These are phyloP conservation scores for Penicillium coprophilum DNA, from an alignment of 495 filamentous ascomycete genomes.

Conservation along the genomic window DNA sequence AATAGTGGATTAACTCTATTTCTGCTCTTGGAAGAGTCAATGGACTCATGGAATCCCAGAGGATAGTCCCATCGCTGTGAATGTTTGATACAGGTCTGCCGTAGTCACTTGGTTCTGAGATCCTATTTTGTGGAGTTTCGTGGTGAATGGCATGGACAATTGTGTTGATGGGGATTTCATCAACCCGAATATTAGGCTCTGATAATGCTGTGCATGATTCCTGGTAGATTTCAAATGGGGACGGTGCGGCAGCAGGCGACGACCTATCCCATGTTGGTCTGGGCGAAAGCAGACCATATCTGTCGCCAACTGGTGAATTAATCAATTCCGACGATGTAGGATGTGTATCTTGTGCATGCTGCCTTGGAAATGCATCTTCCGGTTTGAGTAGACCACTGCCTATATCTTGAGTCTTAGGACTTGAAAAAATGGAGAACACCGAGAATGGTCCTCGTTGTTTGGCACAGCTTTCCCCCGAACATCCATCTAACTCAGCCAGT, in stretches of 20 bases:
- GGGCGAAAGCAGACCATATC: neutral
- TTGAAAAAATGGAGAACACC: conserved; percentile 23
- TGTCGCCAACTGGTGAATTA: neutral
- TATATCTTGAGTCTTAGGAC: neutral
- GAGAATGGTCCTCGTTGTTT: conserved; percentile 28
- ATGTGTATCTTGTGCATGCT: neutral
- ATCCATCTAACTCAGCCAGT: conserved; percentile 22
- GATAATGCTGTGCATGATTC: neutral
- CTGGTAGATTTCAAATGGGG: neutral
- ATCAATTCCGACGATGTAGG: neutral
- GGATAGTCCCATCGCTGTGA: neutral
- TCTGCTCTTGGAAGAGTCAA: conserved; percentile 20
- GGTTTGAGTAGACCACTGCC: neutral
- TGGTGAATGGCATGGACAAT: neutral
- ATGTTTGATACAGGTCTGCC: neutral
- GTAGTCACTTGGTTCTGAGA: neutral
- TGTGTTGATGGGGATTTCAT: neutral
- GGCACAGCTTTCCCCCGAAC: conserved; percentile 17
- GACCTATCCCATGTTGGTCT: neutral
- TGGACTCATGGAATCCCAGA: conserved; percentile 8
- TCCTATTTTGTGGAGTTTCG: neutral
- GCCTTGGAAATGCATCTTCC: neutral
- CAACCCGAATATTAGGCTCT: neutral
- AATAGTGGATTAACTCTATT: conserved; percentile 29
- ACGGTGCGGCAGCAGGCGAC: neutral